Base-by-base conservation (phyloP, 2,329 filamentous ascomycete species). In the Pyricularia pennisetigena region DNA sequence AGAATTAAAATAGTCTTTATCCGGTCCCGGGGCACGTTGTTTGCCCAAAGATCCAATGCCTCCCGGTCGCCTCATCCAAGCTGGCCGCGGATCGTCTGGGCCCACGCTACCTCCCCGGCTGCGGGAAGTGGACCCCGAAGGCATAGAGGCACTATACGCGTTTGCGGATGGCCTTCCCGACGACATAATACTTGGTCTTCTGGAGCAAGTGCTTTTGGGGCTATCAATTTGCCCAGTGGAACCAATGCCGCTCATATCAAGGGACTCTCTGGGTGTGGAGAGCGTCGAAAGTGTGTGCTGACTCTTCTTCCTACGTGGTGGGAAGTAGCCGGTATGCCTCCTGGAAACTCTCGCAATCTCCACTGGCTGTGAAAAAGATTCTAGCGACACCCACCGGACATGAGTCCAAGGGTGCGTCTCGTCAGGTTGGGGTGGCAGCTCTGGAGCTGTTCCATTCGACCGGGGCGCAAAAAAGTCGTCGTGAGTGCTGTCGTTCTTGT, bases 291-390 rank as follows among this genome's bases (percentile, higher is more conserved):
- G 84, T 1, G 88, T 88, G 73, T 85, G 82, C 10, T 86, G 79
- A 71, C 91, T 95, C 88, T 95, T 95, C 87, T 94, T 92, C 75
- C 93, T 85, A 24, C 93, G 87, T 8, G 94, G 94, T 3, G 94
- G 94, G 75, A 98, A 98, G 79, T 94, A 98, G 28, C 94, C 94
- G 63, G 97, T 84, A 2, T 90, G 86, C 78, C 89, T 88, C 69
- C 92, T 88, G 26, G 93, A 88, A 69, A 98, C 87, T 32, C 95
- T 88, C 20, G 89, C 93, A 71, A 99, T 95, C 76, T 97, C 92
- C 28, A 95, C 88, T 0, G 92, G 89, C 28, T 88, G 83, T 20
- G 79, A 77, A 65, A 83, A 80, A 26, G 88, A 90, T 70, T 94
- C 91, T 29, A 97, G 84, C 32, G 90, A 82, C 1, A 97, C 92